phyloP scores from a whole-genome alignment of 352 stramenopile species.

The Pythium aphanidermatum region DNA sequence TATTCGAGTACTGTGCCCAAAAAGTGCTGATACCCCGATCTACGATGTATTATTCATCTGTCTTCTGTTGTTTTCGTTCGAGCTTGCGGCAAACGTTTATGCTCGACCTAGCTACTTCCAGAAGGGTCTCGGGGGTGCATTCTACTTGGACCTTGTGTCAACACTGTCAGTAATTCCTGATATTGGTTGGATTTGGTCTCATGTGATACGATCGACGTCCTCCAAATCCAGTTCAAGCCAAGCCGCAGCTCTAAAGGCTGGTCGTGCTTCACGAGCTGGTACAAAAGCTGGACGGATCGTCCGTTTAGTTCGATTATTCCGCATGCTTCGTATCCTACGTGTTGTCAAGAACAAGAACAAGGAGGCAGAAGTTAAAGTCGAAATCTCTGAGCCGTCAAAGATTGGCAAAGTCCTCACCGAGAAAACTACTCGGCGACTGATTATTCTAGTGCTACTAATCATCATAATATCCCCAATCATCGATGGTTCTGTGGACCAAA shows the following conservation, averaged over 20 bases:
- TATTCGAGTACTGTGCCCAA: slow-evolving; percentile 66
- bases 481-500: slow-evolving; percentile 61
- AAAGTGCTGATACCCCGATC: slow-evolving; percentile 50
- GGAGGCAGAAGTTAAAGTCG: slow-evolving; percentile 44
- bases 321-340: slow-evolving; percentile 85
- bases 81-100: slow-evolving; percentile 67
- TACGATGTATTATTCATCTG: slow-evolving; percentile 79
- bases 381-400: slow-evolving; percentile 88
- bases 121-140: slow-evolving; percentile 67
- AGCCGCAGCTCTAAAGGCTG: slow-evolving; percentile 71
- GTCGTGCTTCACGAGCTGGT: slow-evolving; percentile 77
- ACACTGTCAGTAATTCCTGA: slow-evolving; percentile 92
- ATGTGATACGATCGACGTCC: slow-evolving; percentile 37
- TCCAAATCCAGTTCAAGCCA: slow-evolving; percentile 26
- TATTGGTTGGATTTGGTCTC: slow-evolving; percentile 76
- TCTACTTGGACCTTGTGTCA: slow-evolving; percentile 93
- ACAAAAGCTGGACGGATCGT: slow-evolving; percentile 90
- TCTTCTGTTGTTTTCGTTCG: slow-evolving; percentile 71
- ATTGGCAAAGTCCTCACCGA: slow-evolving; percentile 94
- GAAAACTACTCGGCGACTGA: slow-evolving; percentile 90
- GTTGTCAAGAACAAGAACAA: slow-evolving; percentile 77
- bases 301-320: slow-evolving; percentile 87
- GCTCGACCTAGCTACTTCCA: slow-evolving; percentile 77
- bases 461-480: slow-evolving; percentile 84
- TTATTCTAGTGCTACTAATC: slow-evolving; percentile 87